Conservation (phyloP, 192 early-diverging fungal genomes). For the Coemansia sp. region DNA sequence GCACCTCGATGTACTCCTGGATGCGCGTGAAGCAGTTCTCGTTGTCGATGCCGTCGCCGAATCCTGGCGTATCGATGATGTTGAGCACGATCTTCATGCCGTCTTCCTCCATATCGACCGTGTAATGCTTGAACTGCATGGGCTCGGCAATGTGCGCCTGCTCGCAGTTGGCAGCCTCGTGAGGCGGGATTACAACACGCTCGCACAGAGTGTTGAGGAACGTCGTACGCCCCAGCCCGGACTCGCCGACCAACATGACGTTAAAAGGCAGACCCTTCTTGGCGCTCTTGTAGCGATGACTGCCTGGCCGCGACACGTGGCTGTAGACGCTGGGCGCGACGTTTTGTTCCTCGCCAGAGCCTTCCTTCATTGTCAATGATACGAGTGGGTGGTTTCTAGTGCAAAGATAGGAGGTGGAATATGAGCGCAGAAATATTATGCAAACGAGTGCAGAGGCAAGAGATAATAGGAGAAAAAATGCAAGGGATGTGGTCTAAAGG, state of each 20-base stretch:
- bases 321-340: slow-evolving; percentile 53
- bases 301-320: slow-evolving; percentile 51
- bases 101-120: slow-evolving; percentile 97
- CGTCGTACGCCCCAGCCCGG: slow-evolving; percentile 97
- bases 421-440: neutral
- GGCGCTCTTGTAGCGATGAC: slow-evolving; percentile 84
- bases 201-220: slow-evolving; percentile 99
- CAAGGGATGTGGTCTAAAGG: neutral
- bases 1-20: slow-evolving; percentile 87
- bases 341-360: slow-evolving; percentile 57
- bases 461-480: neutral
- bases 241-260: slow-evolving; percentile 92
- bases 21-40: slow-evolving; percentile 90
- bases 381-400: neutral
- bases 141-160: slow-evolving; percentile 83
- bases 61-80: slow-evolving; percentile 98
- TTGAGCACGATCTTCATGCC: slow-evolving; percentile 95
- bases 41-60: slow-evolving; percentile 96
- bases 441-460: neutral
- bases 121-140: slow-evolving; percentile 84
- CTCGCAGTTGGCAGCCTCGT: slow-evolving; percentile 64
- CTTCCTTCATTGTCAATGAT: slow-evolving; percentile 30
- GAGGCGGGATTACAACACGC: slow-evolving; percentile 66
- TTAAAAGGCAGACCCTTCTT: slow-evolving; percentile 97
- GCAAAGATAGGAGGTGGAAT: neutral